phyloP scores from a whole-genome alignment of 257 asterid genomes.

The Petrea volubilis region DNA sequence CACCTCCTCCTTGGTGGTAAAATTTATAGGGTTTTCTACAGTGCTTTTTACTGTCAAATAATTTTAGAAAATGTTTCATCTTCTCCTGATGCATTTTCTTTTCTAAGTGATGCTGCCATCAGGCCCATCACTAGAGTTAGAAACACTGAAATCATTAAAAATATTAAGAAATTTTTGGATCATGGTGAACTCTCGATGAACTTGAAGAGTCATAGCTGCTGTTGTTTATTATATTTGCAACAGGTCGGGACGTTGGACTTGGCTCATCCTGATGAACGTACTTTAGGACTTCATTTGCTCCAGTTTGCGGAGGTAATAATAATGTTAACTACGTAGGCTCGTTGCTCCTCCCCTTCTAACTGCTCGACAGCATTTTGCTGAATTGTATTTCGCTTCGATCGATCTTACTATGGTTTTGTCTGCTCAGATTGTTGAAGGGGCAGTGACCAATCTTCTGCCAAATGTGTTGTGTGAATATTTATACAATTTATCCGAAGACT shows the following conservation, averaged over 20 bases:
- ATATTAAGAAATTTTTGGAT: not conserved
- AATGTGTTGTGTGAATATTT: conserved; percentile 77
- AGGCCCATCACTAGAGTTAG: not conserved
- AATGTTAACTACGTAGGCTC: not conserved
- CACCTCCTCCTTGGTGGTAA: not conserved
- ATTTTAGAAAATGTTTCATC: too few relatives aligned
- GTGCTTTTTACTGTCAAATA: too few relatives aligned
- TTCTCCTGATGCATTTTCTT: not conserved
- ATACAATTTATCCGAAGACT: conserved; percentile 84
- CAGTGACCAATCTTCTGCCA: conserved; percentile 70
- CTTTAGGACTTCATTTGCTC: conserved; percentile 80
- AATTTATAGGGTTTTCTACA: too few relatives aligned
- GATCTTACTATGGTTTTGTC: conserved; percentile 22
- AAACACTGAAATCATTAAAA: not conserved
- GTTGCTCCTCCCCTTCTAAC: not conserved
- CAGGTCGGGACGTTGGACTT: conserved; percentile 65
- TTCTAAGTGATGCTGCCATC: not conserved
- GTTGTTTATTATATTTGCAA: conserved; percentile 28
- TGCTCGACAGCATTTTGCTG: too few relatives aligned
- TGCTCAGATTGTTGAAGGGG: conserved; percentile 76
- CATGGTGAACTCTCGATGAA: not conserved
- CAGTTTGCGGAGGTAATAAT: conserved; percentile 85
- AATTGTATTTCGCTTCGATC: too few relatives aligned
- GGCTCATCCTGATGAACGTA: conserved; percentile 84
- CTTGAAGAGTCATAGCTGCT: not conserved